Evolutionary conservation across 2,329 filamentous ascomycete species (phyloP), one percentile per base, ranked within the genome.

Genomic region (Xylaria sp.): DNA sequence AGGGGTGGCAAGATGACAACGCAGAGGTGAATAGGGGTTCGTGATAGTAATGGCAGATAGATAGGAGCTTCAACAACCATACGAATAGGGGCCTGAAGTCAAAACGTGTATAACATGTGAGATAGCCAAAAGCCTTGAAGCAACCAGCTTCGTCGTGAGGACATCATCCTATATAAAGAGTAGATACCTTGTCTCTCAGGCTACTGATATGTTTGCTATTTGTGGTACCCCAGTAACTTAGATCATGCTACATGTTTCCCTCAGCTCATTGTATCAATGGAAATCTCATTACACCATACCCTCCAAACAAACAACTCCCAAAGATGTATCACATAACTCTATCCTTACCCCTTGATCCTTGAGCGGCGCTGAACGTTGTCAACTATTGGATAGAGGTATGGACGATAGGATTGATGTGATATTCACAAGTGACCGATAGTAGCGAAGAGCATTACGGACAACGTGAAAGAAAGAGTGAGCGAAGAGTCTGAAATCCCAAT

Each of bases 371-470:
- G 48, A 62, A 48, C 13, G 18, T 49, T 10, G 28, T 51, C 20
- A 57, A 10, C 39, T 60, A 33, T 59, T 10, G 23, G 13, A 13
- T 12, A 54, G 18, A 46, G 13, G 18, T 15, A 10, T 18, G 25
- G 48, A 58, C 9, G 13, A 48, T 15, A 36, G 36, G 43, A 15
- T 20, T 23, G 13, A 51, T 36, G 36, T 56, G 25, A 56, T 51
- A 31, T 10, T 62, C 23, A 62, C 18, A 61, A 61, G 13, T 64
- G 56, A 68, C 12, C 61, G 4, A 31, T 7, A 39, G 25, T 25
- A 54, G 36, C 20, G 46, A 49, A n/a, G n/a, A 23, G 20, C 9
- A 49, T 25, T 25, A 10, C 20, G 5, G 15, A n/a, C n/a, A 13
- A 4, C 18, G 3, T n/a, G 15, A 7, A 46, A 46, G 41, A 46